These are phyloP conservation scores for Baorangia bicolor DNA, from an alignment of 768 basidiomycete species.

Conservation along the genomic window DNA sequence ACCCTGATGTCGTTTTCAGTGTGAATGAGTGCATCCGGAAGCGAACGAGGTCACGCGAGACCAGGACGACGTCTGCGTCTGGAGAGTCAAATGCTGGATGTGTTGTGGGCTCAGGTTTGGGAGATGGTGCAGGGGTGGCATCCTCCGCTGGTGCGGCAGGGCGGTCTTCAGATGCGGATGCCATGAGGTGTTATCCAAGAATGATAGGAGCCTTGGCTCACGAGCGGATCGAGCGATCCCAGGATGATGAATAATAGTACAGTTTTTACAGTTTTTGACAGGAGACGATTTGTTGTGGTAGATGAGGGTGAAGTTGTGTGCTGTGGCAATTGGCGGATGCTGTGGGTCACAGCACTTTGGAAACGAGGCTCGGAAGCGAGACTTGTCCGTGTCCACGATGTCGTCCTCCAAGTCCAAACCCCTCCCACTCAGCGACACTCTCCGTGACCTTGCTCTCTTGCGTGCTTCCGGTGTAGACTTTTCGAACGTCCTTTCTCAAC, in stretches of 20 bases:
- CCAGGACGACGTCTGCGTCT: slow-evolving; percentile 57
- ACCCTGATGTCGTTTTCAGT: slow-evolving; percentile 60
- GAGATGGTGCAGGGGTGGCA: neutral
- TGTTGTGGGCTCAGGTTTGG: slow-evolving; percentile 21
- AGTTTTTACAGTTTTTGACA: neutral
- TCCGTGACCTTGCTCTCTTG: slow-evolving; percentile 72
- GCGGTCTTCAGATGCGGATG: slow-evolving; percentile 12
- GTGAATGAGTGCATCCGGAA: slow-evolving; percentile 62
- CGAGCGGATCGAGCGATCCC: neutral
- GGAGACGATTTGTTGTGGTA: neutral
- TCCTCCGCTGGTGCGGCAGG: neutral
- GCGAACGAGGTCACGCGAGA: slow-evolving; percentile 45
- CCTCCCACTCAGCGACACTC: slow-evolving; percentile 54
- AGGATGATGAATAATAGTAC: neutral
- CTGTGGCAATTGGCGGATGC: no score
- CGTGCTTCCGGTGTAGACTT: slow-evolving; percentile 55
- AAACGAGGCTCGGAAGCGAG: neutral
- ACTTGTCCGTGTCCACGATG: slow-evolving; percentile 10
- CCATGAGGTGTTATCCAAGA: slow-evolving; percentile 13
- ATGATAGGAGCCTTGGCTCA: neutral
- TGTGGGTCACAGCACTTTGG: neutral
- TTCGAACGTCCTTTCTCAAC: slow-evolving; percentile 27
- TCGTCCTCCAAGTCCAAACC: slow-evolving; percentile 38
- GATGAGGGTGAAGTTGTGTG: neutral
- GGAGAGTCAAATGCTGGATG: slow-evolving; percentile 52